A percentile compares a stretch with the other conserved stretches of the same genome.
Evolutionary conservation across 2,329 filamentous ascomycete genomes (phyloP).

Genomic region (Leptographium flavum): DNA sequence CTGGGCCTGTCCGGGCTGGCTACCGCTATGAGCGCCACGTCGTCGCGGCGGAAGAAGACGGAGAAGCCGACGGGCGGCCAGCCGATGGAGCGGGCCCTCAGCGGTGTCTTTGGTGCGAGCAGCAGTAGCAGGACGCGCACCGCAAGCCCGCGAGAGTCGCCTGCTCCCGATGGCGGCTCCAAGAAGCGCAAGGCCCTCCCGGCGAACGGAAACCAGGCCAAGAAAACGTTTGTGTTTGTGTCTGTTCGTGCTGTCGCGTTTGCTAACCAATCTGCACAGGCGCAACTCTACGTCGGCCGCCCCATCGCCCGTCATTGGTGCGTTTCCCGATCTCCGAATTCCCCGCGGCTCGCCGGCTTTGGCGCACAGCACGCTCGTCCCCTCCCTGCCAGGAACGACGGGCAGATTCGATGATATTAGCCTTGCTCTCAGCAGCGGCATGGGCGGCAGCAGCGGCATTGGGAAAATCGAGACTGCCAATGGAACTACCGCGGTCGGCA

Average conservation of each 20-base stretch:
- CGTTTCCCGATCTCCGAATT: conserved; percentile 46
- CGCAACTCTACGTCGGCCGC: conserved; percentile 40
- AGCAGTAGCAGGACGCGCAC: conserved; percentile 37
- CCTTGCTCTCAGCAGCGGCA: not conserved
- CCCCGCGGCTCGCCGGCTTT: conserved; percentile 44
- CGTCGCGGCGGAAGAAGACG: conserved; percentile 70
- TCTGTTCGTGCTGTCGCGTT: conserved; percentile 9
- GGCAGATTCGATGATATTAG: not conserved
- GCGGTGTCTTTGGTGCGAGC: conserved; percentile 31
- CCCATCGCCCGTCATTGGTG: conserved; percentile 61
- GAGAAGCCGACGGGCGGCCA: conserved; percentile 38
- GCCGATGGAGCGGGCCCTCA: conserved; percentile 55
- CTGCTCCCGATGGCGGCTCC: conserved; percentile 46
- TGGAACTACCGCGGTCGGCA: not conserved
- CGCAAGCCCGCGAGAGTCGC: conserved; percentile 55
- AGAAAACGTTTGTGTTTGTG: conserved; percentile 54
- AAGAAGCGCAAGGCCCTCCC: conserved; percentile 58
- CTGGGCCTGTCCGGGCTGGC: conserved; percentile 49
- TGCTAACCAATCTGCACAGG: conserved; percentile 12
- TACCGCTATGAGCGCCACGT: conserved; percentile 29
- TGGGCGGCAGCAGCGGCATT: not conserved
- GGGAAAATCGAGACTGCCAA: not conserved
- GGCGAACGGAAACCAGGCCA: conserved; percentile 52
- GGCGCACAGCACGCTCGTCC: conserved; percentile 20
- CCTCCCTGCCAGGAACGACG: not conserved